Evolutionary conservation across 1,284 basidiomycete species (phyloP).

Genomic region (Ceratobasidium sp.): DNA sequence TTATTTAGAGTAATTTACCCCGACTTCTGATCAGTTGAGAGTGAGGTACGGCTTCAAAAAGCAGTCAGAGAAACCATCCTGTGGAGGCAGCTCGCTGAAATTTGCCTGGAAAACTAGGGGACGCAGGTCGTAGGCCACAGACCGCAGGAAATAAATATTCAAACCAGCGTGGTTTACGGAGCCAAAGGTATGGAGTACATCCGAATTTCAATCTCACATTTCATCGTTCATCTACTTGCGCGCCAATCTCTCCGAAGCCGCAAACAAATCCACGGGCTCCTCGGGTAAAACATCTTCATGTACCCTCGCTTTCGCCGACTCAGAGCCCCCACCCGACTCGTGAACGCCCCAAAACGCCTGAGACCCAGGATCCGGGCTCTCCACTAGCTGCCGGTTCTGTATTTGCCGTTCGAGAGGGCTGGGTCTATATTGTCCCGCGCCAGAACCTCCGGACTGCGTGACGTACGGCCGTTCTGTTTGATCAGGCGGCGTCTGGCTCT

Average conservation of each 20-base stretch:
- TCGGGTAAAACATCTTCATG: neutral
- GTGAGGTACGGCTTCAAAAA: neutral
- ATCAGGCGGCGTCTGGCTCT: neutral
- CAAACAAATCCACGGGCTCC: conserved; percentile 12
- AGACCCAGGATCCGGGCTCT: conserved; percentile 24
- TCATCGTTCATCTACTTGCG: neutral
- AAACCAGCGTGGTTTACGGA: too few species aligned
- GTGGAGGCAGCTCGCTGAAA: neutral
- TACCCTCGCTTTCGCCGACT: neutral
- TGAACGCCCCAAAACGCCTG: conserved; percentile 8
- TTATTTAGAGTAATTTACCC: neutral
- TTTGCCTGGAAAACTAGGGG: too few species aligned
- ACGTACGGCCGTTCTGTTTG: neutral
- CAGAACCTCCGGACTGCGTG: conserved; percentile 37
- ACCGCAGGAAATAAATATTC: too few species aligned
- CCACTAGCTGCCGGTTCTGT: conserved; percentile 8
- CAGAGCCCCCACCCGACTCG: neutral
- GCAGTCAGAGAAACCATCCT: too few species aligned
- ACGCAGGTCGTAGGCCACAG: too few species aligned
- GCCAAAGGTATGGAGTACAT: too few species aligned
- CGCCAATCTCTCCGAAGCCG: neutral
- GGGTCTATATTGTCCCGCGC: conserved; percentile 16
- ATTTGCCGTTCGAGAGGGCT: conserved; percentile 16
- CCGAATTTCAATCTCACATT: neutral
- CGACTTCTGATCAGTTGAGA: neutral